Base-by-base conservation (phyloP, 2,329 filamentous ascomycete genomes). In the Alternaria sp. region DNA sequence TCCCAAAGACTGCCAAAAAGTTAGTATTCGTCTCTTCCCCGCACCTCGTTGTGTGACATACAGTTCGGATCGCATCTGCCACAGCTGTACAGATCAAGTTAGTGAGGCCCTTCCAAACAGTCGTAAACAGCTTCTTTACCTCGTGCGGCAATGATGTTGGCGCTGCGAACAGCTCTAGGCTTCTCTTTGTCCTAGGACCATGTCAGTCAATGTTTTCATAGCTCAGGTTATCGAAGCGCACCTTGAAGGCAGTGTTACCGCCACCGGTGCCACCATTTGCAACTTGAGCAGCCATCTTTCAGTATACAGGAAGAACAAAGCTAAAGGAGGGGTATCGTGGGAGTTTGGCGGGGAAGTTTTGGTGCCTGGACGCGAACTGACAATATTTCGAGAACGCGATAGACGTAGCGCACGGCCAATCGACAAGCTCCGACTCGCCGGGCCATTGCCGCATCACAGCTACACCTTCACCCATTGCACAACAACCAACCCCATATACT, bases 71-170 rank as follows among this genome's bases (percentile, higher is more conserved):
- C 70, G 95, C 95, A 86, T 99, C 95, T 78, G 95, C 90, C 76
- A 99, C 94, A 77, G 95, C 95, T 95, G 66, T 61, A 17, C 23
- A 56, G 31, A 23, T 31, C 23, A 23, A 29, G 58, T 79, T 58
- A 78, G 74, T 58, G 37, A 14, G 4, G 42, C 48, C 33, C 51
- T 60, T 31, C 24, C 5, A 8, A 28, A 24, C 10, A 41, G 45
- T 77, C 69, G 79, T 26, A 1, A 7, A 4, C 34, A 49, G 36
- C 17, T 49, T 17, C 65, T 82, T 71, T 85, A 94, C 92, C 92
- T 92, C 94, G 88, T 72, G 95, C 95, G 71, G 95, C 95, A 75
- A 97, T 90, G 80, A 99, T 98, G 82, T 99, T 99, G 75, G 92
- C 91, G 66, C 91, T 93, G 71, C 95, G 90, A 67, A 99, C 95